phyloP scores from a whole-genome alignment of 2,329 filamentous ascomycete genomes.

The Aaosphaeria arxii region DNA sequence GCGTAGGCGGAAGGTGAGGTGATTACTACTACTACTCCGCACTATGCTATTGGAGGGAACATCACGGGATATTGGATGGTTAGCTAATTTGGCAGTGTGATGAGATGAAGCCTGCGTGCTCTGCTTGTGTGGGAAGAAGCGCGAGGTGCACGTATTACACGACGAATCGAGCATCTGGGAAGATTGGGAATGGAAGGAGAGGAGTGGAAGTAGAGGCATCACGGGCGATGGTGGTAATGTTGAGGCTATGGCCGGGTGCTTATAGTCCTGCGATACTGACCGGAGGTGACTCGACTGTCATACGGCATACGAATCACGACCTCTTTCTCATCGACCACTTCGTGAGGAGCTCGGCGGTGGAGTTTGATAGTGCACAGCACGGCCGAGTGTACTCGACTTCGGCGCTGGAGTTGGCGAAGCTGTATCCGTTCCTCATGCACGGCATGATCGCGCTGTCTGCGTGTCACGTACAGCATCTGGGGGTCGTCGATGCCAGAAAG shows the following conservation, averaged over 20 bases:
- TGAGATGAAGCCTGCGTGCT: neutral
- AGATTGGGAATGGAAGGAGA: neutral
- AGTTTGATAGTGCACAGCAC: neutral
- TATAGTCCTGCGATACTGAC: neutral
- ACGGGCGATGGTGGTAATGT: too few relatives aligned
- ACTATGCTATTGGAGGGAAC: neutral
- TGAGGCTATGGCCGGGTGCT: neutral
- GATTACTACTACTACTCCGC: neutral
- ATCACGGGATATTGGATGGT: too few relatives aligned
- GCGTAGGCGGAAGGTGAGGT: conserved; percentile 7
- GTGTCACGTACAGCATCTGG: conserved; percentile 8
- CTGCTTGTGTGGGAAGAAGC: neutral
- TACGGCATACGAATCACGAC: neutral
- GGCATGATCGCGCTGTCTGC: conserved; percentile 10
- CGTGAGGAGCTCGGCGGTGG: neutral
- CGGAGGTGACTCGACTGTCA: neutral
- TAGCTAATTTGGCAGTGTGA: neutral
- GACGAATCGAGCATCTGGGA: neutral
- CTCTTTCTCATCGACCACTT: neutral
- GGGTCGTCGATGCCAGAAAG: neutral
- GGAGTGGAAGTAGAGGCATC: too few relatives aligned
- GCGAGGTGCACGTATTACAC: neutral
- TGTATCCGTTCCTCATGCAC: conserved; percentile 10
- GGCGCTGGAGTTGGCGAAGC: conserved; percentile 6
- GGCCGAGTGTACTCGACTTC: conserved; percentile 1